A percentile compares a stretch with the other conserved stretches of the same genome.
phyloP scores from a whole-genome alignment of 2,329 filamentous ascomycete species.

The Aulographum hederae region DNA sequence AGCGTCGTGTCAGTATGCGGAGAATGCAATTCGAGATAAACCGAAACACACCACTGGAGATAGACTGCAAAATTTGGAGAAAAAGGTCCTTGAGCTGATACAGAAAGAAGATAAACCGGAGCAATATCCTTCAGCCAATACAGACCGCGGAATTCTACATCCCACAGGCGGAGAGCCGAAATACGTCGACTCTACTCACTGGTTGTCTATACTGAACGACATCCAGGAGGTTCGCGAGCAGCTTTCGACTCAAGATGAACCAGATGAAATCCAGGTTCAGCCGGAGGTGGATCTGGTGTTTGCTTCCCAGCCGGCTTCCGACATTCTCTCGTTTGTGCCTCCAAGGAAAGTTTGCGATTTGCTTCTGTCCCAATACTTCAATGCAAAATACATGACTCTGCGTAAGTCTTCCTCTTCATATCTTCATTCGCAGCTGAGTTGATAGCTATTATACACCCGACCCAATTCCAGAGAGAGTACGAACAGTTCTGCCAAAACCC shows the following conservation, averaged over 20 bases:
- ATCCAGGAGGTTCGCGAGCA: slow-evolving; percentile 11
- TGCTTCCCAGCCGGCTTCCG: too few species aligned
- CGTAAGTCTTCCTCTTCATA: too few species aligned
- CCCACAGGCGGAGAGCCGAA: slow-evolving; percentile 10
- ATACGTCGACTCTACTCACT: slow-evolving; percentile 14
- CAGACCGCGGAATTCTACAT: slow-evolving; percentile 11
- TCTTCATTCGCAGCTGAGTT: too few species aligned
- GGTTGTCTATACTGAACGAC: slow-evolving; percentile 12
- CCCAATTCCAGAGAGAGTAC: too few species aligned
- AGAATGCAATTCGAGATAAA: too few species aligned
- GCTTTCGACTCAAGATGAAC: too few species aligned
- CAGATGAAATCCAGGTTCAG: too few species aligned
- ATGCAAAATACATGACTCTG: too few species aligned
- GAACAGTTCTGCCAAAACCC: slow-evolving; percentile 12
- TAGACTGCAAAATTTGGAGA: slow-evolving; percentile 11
- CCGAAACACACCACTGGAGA: too few species aligned
- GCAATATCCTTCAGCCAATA: slow-evolving; percentile 8
- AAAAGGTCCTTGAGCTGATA: slow-evolving; percentile 10
- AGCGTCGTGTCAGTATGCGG: too few species aligned
- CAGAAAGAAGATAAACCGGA: slow-evolving; percentile 8
- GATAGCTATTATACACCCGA: too few species aligned
- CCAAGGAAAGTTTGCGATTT: slow-evolving; percentile 11
- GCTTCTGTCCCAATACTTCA: slow-evolving; percentile 10
- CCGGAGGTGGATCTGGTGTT: too few species aligned
- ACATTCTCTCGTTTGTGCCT: slow-evolving; percentile 11